These are phyloP conservation scores for Xanthoconium purpureum DNA, from an alignment of 768 basidiomycete species.

Conservation along the genomic window DNA sequence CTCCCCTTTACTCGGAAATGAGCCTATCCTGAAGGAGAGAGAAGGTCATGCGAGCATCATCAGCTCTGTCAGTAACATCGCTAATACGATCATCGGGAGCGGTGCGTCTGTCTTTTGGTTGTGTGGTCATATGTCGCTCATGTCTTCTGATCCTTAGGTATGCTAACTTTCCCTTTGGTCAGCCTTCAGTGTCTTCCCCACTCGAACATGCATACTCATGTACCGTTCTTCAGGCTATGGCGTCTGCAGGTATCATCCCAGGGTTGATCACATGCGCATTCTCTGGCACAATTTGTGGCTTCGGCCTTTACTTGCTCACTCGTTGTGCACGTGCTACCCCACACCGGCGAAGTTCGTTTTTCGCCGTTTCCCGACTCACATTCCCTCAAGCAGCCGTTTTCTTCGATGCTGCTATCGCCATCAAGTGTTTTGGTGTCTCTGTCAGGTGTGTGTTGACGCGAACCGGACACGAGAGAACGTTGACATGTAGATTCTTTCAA, in stretches of 20 bases:
- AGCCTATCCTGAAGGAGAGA: conserved; percentile 23
- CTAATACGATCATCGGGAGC: conserved; percentile 91
- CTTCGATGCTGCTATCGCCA: conserved; percentile 92
- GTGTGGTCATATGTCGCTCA: background rate
- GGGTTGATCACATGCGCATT: conserved; percentile 85
- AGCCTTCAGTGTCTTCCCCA: conserved; percentile 10
- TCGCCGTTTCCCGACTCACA: conserved; percentile 78
- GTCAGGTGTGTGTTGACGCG: conserved; percentile 57
- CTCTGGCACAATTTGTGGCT: conserved; percentile 71
- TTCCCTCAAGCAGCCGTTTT: conserved; percentile 85
- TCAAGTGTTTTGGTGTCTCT: conserved; percentile 96
- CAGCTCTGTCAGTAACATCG: conserved; percentile 74
- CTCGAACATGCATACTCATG: background rate
- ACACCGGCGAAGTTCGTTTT: conserved; percentile 78
- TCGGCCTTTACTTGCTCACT: conserved; percentile 88
- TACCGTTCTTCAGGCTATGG: conserved; percentile 64
- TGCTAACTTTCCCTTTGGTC: conserved; percentile 87
- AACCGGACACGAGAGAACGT: background rate
- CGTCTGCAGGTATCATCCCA: conserved; percentile 85
- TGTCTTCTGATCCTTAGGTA: conserved; percentile 45
- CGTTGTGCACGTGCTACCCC: conserved; percentile 75
- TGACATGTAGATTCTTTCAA: background rate
- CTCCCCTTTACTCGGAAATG: conserved; percentile 57
- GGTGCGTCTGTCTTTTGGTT: conserved; percentile 43
- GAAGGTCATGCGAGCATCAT: conserved; percentile 70